Evolutionary conservation across 2,329 filamentous ascomycete genomes (phyloP).

Genomic region (Curvularia sp.): DNA sequence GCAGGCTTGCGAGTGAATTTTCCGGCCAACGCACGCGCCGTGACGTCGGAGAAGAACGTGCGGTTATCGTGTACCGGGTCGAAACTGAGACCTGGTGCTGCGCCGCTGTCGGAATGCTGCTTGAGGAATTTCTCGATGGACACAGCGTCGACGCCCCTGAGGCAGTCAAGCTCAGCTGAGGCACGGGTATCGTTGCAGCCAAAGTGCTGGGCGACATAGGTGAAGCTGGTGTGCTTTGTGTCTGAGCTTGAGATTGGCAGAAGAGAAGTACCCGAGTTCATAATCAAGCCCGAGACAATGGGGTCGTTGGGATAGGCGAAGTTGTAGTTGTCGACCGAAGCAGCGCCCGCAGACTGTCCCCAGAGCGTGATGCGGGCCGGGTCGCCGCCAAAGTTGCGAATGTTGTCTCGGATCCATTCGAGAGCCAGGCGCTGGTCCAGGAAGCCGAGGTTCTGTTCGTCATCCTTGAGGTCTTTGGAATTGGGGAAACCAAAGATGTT

Average conservation of each 20-base stretch:
- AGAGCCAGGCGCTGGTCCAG: slow-evolving; percentile 50
- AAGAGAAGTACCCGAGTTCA: slow-evolving; percentile 34
- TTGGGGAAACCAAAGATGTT: slow-evolving; percentile 53
- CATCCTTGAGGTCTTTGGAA: slow-evolving; percentile 36
- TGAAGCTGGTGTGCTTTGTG: slow-evolving; percentile 46
- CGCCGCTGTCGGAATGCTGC: slow-evolving; percentile 34
- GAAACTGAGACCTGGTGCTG: slow-evolving; percentile 37
- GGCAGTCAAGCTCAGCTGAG: slow-evolving; percentile 46
- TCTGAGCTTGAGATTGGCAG: slow-evolving; percentile 26
- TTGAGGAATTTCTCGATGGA: slow-evolving; percentile 46
- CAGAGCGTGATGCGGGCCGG: slow-evolving; percentile 49
- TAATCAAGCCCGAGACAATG: slow-evolving; percentile 49
- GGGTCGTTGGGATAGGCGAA: slow-evolving; percentile 59
- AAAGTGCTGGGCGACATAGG: slow-evolving; percentile 47
- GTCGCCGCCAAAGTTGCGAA: slow-evolving; percentile 48
- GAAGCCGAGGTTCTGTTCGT: slow-evolving; percentile 49
- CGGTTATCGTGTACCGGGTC: slow-evolving; percentile 39
- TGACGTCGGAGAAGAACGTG: slow-evolving; percentile 48
- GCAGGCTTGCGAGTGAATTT: slow-evolving; percentile 43
- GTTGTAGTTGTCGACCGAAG: slow-evolving; percentile 57
- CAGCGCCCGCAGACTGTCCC: slow-evolving; percentile 50
- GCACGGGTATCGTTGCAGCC: slow-evolving; percentile 39
- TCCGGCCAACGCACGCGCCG: slow-evolving; percentile 36
- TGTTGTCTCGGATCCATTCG: slow-evolving; percentile 52
- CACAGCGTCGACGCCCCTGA: slow-evolving; percentile 41